Conservation (phyloP, 139 green algal genomes). For the Gonium pectorale region DNA sequence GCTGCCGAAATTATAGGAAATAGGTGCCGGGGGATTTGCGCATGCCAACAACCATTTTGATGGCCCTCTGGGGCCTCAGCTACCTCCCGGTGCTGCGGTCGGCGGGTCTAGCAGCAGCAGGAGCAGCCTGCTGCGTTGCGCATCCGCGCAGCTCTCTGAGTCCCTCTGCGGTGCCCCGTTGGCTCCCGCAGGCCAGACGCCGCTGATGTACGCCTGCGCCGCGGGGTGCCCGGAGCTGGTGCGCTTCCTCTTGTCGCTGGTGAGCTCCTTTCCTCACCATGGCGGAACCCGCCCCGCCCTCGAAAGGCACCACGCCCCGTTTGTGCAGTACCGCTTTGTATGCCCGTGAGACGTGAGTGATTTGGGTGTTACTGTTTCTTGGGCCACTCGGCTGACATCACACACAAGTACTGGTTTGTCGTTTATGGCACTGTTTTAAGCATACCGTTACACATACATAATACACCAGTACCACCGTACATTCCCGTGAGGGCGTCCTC, state of each 20-base stretch:
- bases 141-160: not conserved
- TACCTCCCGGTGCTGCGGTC: not conserved
- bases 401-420: not conserved
- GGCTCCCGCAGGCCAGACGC: constrained; percentile 47
- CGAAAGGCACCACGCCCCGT: not conserved
- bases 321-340: not conserved
- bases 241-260: constrained; percentile 26
- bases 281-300: not conserved
- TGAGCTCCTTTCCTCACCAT: not conserved
- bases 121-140: not conserved
- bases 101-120: not conserved
- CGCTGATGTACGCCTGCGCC: constrained; percentile 54
- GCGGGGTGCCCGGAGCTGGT: constrained; percentile 37
- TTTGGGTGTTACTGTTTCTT: too few relatives aligned
- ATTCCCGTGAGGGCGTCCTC: not conserved
- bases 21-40: not conserved
- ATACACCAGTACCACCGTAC: not conserved
- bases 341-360: not conserved
- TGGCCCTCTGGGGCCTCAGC: not conserved
- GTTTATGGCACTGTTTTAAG: not conserved
- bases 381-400: not conserved
- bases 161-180: not conserved
- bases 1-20: not conserved
- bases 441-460: not conserved
- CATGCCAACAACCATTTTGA: not conserved